Base-by-base conservation (phyloP, 2,329 filamentous ascomycete species). In the Xylaria sp. region DNA sequence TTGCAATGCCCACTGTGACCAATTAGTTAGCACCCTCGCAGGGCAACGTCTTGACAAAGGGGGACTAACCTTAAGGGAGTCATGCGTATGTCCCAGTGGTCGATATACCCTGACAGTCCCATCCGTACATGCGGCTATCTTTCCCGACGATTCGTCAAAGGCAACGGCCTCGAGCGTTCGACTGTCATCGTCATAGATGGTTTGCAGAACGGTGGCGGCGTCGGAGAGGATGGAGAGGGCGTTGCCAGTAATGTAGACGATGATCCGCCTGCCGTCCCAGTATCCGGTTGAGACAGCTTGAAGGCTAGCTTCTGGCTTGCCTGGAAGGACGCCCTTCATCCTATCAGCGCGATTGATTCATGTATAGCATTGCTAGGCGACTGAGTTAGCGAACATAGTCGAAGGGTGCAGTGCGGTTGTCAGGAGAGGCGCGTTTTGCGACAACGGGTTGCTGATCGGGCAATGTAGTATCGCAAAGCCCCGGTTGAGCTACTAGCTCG, bases 231-330 rank as follows among this genome's bases (percentile, higher is more conserved):
- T 91, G 62, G 96, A 89, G 72, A 98, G 89, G 70, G 93, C 93
- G 81, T 91, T 92, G 76, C 95, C 95, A 69, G 93, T 96, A 73
- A 98, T 92, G 82, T 98, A 99, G 61, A 90, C 89, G 64, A 77
- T 59, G 56, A 75, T 72, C 68, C 75, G 74, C 62, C 69, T 74
- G 77, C 76, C 77, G 74, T 82, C 79, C 83, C 83, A 85, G 74
- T 78, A 82, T 70, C 83, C 83, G 61, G 82, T 84, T 25, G 83
- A 80, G 69, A 85, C 76, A 74, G 82, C 83, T 79, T 84, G 83
- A 73, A 83, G 82, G 73, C 80, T 78, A 72, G 83, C 79, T 78
- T 84, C 83, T 70, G 83, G 83, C 80, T 82, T 82, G 74, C 83
- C 83, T 72, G 83, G 83, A 75, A 85, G 82, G 78, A 84, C 78